Evolutionary conservation across 2,329 filamentous ascomycete genomes (phyloP).

Genomic region (Pseudogymnoascus sp.): DNA sequence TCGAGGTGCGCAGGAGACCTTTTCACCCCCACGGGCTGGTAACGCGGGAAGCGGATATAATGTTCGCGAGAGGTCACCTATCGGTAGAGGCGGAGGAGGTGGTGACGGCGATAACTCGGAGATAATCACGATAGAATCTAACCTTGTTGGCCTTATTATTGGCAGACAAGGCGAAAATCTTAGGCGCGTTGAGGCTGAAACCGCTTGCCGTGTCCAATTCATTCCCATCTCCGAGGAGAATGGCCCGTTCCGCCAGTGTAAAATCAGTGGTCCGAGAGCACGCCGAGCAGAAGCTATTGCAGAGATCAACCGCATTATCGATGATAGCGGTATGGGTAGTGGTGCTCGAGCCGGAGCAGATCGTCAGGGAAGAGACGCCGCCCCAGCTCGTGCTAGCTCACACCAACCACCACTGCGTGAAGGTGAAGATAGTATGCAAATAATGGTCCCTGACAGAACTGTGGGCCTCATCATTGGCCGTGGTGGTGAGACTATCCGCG

Average conservation of each 20-base stretch:
- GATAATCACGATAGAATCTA: conserved; percentile 78
- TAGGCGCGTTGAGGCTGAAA: conserved; percentile 74
- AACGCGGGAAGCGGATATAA: conserved; percentile 31
- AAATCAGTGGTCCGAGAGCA: conserved; percentile 66
- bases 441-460: conserved; percentile 90
- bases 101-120: conserved; percentile 62
- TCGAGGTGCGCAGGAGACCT: conserved; percentile 39
- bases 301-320: conserved; percentile 80
- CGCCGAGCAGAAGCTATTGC: conserved; percentile 70
- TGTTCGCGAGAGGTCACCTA: conserved; percentile 49
- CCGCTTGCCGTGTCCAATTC: conserved; percentile 79
- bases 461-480: conserved; percentile 92
- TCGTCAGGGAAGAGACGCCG: conserved; percentile 28
- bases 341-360: conserved; percentile 37
- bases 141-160: conserved; percentile 82
- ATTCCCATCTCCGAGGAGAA: conserved; percentile 64
- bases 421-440: conserved; percentile 79
- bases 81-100: conserved; percentile 30
- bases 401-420: conserved; percentile 52
- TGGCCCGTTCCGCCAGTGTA: conserved; percentile 71
- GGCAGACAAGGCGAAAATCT: conserved; percentile 85
- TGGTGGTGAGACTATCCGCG: conserved; percentile 84
- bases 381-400: conserved; percentile 22
- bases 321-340: conserved; percentile 63
- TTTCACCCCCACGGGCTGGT: conserved; percentile 51